Evolutionary conservation across 2,329 filamentous ascomycete genomes (phyloP).

Genomic region (Ilyonectria sp.): DNA sequence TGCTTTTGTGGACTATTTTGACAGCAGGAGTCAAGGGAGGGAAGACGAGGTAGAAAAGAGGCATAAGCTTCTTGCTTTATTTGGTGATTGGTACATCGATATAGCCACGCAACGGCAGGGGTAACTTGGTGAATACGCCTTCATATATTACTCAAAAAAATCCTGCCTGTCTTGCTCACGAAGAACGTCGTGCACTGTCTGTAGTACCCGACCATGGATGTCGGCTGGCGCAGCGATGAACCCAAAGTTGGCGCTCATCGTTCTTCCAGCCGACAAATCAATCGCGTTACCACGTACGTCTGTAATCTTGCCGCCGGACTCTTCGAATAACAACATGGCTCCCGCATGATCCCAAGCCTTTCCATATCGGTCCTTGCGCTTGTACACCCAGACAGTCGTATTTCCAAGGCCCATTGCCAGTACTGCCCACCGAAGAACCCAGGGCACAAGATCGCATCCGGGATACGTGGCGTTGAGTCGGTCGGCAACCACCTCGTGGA

Average conservation of each 20-base stretch:
- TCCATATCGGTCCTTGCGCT: conserved; percentile 60
- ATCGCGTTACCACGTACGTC: conserved; percentile 68
- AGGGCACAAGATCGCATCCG: conserved; percentile 68
- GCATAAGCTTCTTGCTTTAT: too few relatives aligned
- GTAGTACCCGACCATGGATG: conserved; percentile 63
- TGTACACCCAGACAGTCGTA: conserved; percentile 71
- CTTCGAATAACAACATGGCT: conserved; percentile 71
- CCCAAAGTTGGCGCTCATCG: conserved; percentile 66
- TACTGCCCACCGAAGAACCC: conserved; percentile 70
- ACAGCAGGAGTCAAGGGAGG: too few relatives aligned
- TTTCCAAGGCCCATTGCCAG: conserved; percentile 69
- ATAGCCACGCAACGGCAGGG: too few relatives aligned
- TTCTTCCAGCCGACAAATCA: conserved; percentile 64
- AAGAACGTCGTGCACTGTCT: conserved; percentile 85
- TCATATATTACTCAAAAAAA: neutral
- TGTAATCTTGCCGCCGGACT: conserved; percentile 69
- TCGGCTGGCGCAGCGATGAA: conserved; percentile 67
- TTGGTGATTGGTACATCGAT: too few relatives aligned
- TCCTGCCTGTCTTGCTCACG: conserved; percentile 51
- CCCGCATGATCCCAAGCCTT: conserved; percentile 75
- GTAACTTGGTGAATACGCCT: neutral
- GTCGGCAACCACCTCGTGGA: conserved; percentile 62
- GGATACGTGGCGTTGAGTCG: conserved; percentile 60
- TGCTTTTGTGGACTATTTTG: too few relatives aligned
- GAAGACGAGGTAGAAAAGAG: too few relatives aligned